phyloP scores from a whole-genome alignment of 2,329 filamentous ascomycete species.

The Xylaria sp. region DNA sequence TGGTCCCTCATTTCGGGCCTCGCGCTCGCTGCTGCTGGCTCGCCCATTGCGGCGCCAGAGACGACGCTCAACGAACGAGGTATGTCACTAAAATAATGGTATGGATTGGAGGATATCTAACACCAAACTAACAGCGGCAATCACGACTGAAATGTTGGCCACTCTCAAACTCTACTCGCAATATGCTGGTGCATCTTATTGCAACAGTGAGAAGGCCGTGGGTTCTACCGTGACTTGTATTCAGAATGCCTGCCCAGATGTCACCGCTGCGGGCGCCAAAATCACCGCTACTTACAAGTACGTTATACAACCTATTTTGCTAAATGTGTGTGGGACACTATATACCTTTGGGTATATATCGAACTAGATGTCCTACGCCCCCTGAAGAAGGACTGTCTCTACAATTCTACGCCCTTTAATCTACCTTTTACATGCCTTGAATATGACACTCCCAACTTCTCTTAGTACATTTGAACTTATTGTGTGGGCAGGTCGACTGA shows the following conservation, averaged over 20 bases:
- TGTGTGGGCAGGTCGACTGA: slow-evolving; percentile 13
- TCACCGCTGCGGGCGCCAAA: slow-evolving; percentile 57
- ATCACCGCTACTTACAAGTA: slow-evolving; percentile 53
- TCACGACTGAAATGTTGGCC: slow-evolving; percentile 47
- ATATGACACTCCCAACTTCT: too few relatives aligned
- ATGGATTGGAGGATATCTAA: slow-evolving; percentile 18
- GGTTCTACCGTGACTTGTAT: slow-evolving; percentile 58
- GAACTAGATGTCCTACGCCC: too few relatives aligned
- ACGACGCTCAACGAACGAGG: slow-evolving; percentile 50
- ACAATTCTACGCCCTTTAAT: too few relatives aligned
- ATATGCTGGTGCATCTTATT: slow-evolving; percentile 65
- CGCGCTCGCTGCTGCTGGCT: slow-evolving; percentile 42
- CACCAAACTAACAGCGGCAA: slow-evolving; percentile 43
- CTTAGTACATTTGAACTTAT: too few relatives aligned
- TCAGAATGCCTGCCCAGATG: slow-evolving; percentile 56
- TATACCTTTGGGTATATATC: too few relatives aligned
- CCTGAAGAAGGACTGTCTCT: too few relatives aligned
- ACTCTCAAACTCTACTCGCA: slow-evolving; percentile 62
- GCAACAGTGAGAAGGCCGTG: slow-evolving; percentile 58
- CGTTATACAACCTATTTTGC: not conserved
- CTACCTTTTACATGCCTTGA: too few relatives aligned
- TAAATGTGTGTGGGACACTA: too few relatives aligned
- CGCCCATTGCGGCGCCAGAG: slow-evolving; percentile 38
- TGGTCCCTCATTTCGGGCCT: slow-evolving; percentile 45
- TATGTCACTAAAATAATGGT: slow-evolving; percentile 40